A percentile compares a stretch with the other conserved stretches of the same genome.
phyloP scores from a whole-genome alignment of 208 protist genomes.

The Crithidia thermophila region DNA sequence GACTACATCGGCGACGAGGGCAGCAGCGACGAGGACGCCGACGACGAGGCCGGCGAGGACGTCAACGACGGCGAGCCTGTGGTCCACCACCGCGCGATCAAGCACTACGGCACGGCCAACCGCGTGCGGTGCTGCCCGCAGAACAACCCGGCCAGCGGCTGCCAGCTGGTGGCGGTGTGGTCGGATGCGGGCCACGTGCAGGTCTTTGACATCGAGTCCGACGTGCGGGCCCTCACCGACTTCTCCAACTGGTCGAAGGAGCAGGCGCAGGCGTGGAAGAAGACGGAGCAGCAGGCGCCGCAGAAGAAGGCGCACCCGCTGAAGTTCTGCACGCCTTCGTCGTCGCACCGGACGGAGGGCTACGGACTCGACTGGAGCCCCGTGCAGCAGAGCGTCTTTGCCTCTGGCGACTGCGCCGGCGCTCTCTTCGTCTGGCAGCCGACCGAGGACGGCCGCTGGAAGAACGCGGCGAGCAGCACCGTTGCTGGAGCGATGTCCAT shows the following conservation, averaged over 20 bases:
- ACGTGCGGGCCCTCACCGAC: slow-evolving; percentile 79
- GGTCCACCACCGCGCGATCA: slow-evolving; percentile 80
- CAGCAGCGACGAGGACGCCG: slow-evolving; percentile 71
- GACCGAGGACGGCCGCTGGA: slow-evolving; percentile 75
- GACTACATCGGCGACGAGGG: slow-evolving; percentile 87
- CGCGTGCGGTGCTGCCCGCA: slow-evolving; percentile 90
- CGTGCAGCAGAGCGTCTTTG: slow-evolving; percentile 64
- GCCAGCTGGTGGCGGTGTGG: slow-evolving; percentile 94
- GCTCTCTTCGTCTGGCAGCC: slow-evolving; percentile 91
- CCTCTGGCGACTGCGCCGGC: slow-evolving; percentile 94
- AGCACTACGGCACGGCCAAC: slow-evolving; percentile 91
- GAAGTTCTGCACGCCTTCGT: slow-evolving; percentile 79
- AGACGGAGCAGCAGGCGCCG: slow-evolving; percentile 14
- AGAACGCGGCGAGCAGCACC: slow-evolving; percentile 72
- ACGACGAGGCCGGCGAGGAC: slow-evolving; percentile 76
- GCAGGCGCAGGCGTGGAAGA: slow-evolving; percentile 63
- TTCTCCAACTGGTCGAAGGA: slow-evolving; percentile 83
- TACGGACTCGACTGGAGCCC: slow-evolving; percentile 97
- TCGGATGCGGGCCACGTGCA: slow-evolving; percentile 94
- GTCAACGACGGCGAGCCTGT: slow-evolving; percentile 89
- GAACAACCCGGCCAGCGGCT: slow-evolving; percentile 45
- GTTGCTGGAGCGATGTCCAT: slow-evolving; percentile 67
- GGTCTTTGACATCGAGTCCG: slow-evolving; percentile 91
- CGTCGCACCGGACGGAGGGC: slow-evolving; percentile 93
- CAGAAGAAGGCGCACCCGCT: slow-evolving; percentile 39